Base-by-base conservation (phyloP, 2,329 filamentous ascomycete genomes). In the Diplodia mutila region DNA sequence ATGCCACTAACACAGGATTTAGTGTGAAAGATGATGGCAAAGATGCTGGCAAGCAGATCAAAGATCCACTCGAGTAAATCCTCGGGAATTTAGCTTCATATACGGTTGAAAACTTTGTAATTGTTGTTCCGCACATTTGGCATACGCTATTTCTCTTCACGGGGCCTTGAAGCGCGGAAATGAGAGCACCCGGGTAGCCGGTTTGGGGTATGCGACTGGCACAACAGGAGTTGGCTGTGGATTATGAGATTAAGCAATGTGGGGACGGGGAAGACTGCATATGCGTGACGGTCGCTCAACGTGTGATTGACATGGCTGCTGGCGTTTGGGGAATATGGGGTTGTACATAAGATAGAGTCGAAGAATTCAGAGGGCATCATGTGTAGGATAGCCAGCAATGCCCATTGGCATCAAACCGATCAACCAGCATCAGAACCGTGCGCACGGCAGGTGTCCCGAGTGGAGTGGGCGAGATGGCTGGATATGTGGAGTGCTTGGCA, bases 21-120 rank as follows among this genome's bases (percentile, higher is more conserved):
- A 67, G 66, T 25, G 51, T 61, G 37, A 63, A 67, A 49, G 23
- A 21, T 5, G 52, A 51, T 1, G 39, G 8, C 25, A 39, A 39
- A 9, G 57, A 51, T 21, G 29, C 49, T n/a, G 64, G 39, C n/a
- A 66, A 66, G 65, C 34, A 66, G 65, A 52, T 67, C 12, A 67
- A 67, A 67, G 65, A 67, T 42, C 65, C 65, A 18, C 65, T 67
- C 54, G 65, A 61, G 42, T 67, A 57, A 32, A 67, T 12, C 2
- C 32, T 51, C 29, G 46, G n/a, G 29, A 37, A n/a, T 37, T 27
- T 49, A 61, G 57, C 57, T 61, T 46, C 14, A 63, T 63, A 63
- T 63, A 63, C 59, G 39, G 29, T 52, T 51, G 27, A 51, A 23
- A 51, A n/a, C 25, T 51, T 63, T 63, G 59, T 63, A 63, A 51